Base-by-base conservation (phyloP, 345 rosid genomes). In the Pistacia vera region DNA sequence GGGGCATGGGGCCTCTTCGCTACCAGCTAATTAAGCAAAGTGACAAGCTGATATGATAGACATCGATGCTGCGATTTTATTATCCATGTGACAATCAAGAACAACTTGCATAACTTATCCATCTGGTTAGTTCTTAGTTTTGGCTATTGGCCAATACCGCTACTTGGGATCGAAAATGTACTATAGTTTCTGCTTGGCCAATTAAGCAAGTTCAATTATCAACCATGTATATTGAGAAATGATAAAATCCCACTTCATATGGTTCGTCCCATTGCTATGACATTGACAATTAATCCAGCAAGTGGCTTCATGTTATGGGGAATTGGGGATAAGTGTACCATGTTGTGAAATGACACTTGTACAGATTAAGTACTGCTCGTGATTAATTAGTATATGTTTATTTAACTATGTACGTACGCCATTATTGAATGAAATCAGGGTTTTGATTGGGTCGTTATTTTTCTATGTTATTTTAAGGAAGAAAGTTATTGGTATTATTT, bases 181-280 rank as follows among this genome's bases (percentile, higher is more conserved):
- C 22, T 8, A 1, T 10, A 2, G 6, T 55, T 55, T 77, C 48
- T 20, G 54, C 14, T 70, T 52, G 57, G 5, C 16, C 25, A 22
- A 70, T n/a, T 56, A 63, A 41, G 46, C 46, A 41, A 41, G 46
- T 41, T 41, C 33, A 35, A 65, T 14, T 71, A 49, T 60, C 28
- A 28, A 52, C 11, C 56, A 0, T 49, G 13, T 60, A 16, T 16
- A 0, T 54, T 54, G 57, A 52, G 61, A 22, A 38, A 20, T 52
- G 70, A 0, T 28, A 48, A 66, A 44, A 81, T 65, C 70, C 81
- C 81, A 80, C 78, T 83, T 25, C 25, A 25, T 25, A 25, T 25
- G 25, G 20, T 60, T 52, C 7, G 52, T 17, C 14, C n/a, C 44
- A 69, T 61, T 62, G 63, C 44, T 60, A 0, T 18, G 80, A 82